Evolutionary conservation across 1,284 basidiomycete genomes (phyloP).

Genomic region (Heterobasidion occidentale): DNA sequence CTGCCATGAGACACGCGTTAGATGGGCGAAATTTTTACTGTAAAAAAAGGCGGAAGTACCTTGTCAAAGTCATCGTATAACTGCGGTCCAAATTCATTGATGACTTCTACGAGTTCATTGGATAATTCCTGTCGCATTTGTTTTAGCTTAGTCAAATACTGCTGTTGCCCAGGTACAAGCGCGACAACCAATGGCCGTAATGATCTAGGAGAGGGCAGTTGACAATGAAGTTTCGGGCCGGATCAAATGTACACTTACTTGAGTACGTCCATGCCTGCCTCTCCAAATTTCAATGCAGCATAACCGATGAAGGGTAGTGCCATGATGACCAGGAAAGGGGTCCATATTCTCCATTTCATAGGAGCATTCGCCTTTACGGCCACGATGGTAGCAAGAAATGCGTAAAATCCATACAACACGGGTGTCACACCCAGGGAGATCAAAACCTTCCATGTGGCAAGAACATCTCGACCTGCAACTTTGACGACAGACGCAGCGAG

Average conservation of each 20-base stretch:
- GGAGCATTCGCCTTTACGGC: constrained; percentile 66
- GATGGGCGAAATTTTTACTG: neutral
- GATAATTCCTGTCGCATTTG: constrained; percentile 74
- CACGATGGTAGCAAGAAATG: constrained; percentile 71
- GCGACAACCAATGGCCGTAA: constrained; percentile 89
- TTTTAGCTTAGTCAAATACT: constrained; percentile 76
- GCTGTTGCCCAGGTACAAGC: constrained; percentile 87
- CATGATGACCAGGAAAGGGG: constrained; percentile 75
- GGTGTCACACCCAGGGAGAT: constrained; percentile 91
- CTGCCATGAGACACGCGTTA: constrained; percentile 26
- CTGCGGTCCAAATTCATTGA: constrained; percentile 86
- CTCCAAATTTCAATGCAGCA: constrained; percentile 95
- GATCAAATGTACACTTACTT: constrained; percentile 66
- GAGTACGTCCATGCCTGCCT: constrained; percentile 97
- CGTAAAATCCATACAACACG: constrained; percentile 81
- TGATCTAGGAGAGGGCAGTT: constrained; percentile 46
- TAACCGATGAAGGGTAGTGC: constrained; percentile 87
- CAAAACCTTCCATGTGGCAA: constrained; percentile 98
- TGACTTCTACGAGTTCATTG: constrained; percentile 83
- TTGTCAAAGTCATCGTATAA: constrained; percentile 86
- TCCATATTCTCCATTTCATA: constrained; percentile 61
- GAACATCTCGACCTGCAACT: constrained; percentile 89
- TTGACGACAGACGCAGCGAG: constrained; percentile 96
- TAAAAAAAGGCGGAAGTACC: constrained; percentile 31
- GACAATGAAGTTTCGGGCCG: neutral